Base-by-base conservation (phyloP, 73 alveolate genomes). In the Durusdinium trenchii region DNA sequence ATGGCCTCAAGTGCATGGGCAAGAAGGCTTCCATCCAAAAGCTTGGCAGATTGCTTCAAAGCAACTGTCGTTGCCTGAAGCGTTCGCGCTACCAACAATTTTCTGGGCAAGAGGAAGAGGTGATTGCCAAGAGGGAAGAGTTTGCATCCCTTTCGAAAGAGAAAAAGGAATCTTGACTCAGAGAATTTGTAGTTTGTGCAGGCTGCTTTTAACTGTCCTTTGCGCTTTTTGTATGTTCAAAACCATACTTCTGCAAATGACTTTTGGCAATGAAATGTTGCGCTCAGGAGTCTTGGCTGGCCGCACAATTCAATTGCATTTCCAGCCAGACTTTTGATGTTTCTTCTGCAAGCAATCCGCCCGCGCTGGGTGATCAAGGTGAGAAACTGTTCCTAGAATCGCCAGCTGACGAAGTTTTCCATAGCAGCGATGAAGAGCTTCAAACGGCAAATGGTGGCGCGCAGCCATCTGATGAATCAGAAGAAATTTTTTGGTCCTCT, bases 161-260 rank as follows among this genome's bases (percentile, higher is more conserved):
- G 86, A 43, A 76, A 54, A 76, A 76, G 86, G 86, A n/a, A n/a
- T n/a, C 83, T 71, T 71, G 32, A 35, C 32, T 71, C 23, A 26
- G 38, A 71, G 9, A 9, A 35, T 69, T 69, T 69, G 14, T 69
- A 9, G 46, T 69, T 16, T 7, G 82, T 69, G 46, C 28, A n/a
- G n/a, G 43, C 46, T 32, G 36, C 20, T 26, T 71, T 71, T 26
- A 16, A 42, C 45, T 4, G 83, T 1, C 3, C 32, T 71, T 26
- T 32, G 32, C 83, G 26, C 14, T 42, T 30, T 23, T 26, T 71
- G 73, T 23, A 60, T 12, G 69, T 69, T 69, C 7, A 18, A 69
- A 69, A 69, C 9, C 82, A 32, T 26, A 71, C 20, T 0, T n/a
- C 47, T 26, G 10, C 9, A 16, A 57, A 71, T 26, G 43, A 1